phyloP scores from a whole-genome alignment of 2,329 filamentous ascomycete genomes.

The Amylocarpus encephaloides region DNA sequence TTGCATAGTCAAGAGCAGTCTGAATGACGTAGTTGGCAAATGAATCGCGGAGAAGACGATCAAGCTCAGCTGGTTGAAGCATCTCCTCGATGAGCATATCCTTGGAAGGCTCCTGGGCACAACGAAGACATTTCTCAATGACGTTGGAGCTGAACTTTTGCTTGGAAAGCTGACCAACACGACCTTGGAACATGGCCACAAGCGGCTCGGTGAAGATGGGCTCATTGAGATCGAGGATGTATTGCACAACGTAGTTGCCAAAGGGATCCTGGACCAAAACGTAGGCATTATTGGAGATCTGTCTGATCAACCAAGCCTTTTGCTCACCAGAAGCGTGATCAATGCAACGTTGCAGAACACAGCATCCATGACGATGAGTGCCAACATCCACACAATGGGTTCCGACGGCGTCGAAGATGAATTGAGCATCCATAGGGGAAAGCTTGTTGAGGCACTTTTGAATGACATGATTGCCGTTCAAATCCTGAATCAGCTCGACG shows the following conservation, averaged over 20 bases:
- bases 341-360: constrained; percentile 95
- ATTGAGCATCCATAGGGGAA: constrained; percentile 74
- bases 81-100: constrained; percentile 84
- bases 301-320: constrained; percentile 76
- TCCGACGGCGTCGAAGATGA: constrained; percentile 95
- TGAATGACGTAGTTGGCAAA: constrained; percentile 98
- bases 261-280: constrained; percentile 92
- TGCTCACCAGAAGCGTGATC: constrained; percentile 90
- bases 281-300: constrained; percentile 85
- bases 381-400: constrained; percentile 82
- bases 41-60: constrained; percentile 81
- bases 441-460: constrained; percentile 98
- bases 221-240: constrained; percentile 93
- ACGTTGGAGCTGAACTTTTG: constrained; percentile 99
- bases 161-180: constrained; percentile 68
- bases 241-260: constrained; percentile 98
- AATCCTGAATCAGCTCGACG: constrained; percentile 89
- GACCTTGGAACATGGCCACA: constrained; percentile 70
- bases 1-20: constrained; percentile 84
- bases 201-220: constrained; percentile 82
- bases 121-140: constrained; percentile 92
- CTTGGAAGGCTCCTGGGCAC: constrained; percentile 66
- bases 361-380: constrained; percentile 96
- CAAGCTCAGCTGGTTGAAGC: constrained; percentile 67
- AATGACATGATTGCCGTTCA: constrained; percentile 98